phyloP scores from a whole-genome alignment of 495 filamentous ascomycete species.

The Hypoxylon trugodes region DNA sequence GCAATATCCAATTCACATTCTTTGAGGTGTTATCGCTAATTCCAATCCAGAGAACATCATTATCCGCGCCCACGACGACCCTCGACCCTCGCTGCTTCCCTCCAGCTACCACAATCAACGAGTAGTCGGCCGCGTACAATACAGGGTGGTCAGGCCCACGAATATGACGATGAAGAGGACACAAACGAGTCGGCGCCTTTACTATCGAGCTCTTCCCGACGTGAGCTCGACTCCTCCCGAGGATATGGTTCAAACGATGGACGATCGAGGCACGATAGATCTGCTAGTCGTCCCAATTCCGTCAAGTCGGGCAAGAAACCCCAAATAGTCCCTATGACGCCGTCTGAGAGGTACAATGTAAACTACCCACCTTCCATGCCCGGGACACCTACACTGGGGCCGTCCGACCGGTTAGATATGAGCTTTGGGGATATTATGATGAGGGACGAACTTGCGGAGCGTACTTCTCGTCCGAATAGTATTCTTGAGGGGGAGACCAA shows the following conservation, averaged over 20 bases:
- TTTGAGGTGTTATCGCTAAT: constrained; percentile 1
- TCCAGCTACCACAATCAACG: constrained; percentile 47
- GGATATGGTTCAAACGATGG: constrained; percentile 52
- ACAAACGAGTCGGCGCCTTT: constrained; percentile 67
- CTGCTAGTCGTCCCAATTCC: constrained; percentile 51
- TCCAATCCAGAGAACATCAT: constrained; percentile 67
- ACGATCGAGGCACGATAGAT: constrained; percentile 33
- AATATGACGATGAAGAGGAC: constrained; percentile 53
- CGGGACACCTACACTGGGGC: constrained; percentile 70
- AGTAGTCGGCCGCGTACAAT: constrained; percentile 46
- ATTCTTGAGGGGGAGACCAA: constrained; percentile 49
- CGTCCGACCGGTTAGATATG: constrained; percentile 59
- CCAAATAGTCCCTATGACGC: constrained; percentile 46
- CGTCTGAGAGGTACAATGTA: constrained; percentile 72
- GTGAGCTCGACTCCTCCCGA: constrained; percentile 29
- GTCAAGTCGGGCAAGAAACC: constrained; percentile 49
- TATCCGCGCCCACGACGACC: constrained; percentile 72
- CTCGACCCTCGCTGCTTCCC: constrained; percentile 55
- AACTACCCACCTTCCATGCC: constrained; percentile 98
- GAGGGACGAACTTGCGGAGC: constrained; percentile 60
- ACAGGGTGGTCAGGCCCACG: constrained; percentile 46
- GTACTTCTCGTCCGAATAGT: constrained; percentile 58
- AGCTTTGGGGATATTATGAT: constrained; percentile 84
- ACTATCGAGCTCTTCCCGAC: constrained; percentile 52
- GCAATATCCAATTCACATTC: neutral